Base-by-base conservation (phyloP, 768 basidiomycete genomes). In the Lentinula lateritia region DNA sequence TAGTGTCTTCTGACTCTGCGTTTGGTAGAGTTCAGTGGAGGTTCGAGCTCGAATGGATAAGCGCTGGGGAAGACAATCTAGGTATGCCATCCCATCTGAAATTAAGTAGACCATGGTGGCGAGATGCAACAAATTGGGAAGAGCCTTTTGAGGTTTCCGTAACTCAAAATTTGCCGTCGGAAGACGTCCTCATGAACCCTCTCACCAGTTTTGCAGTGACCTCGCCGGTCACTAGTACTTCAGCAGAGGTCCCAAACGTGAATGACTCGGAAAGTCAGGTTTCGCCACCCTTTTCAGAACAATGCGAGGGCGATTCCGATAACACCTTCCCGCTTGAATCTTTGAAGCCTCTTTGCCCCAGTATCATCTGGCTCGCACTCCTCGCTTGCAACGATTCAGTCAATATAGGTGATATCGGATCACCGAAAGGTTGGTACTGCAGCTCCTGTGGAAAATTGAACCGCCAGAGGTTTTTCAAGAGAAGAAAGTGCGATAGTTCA, bases 351-450 rank as follows among this genome's bases (percentile, higher is more conserved):
- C 46, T 13, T 13, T 58, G 43, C 16, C 58, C 58, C 32, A 58
- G 58, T 58, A 46, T 58, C 20, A 16, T 58, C 6, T 50, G 16
- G 58, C 38, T 58, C 18, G 32, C 46, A 7, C 48, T 58, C 36
- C 41, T 48, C 5, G 45, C 48, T 8, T n/a, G 23, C 6, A 50
- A 34, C 32, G 32, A 38, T 50, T 18, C 48, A 18, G 15, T 13
- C 3, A 28, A 35, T 32, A 18, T 42, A 18, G 18, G n/a, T 36
- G 7, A 58, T 39, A 36, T 56, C 52, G 32, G 60, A 54, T 20
- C 58, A 68, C 10, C 42, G 16, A 70, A 68, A 32, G 84, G 83
- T 6, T 85, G 82, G 83, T 76, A 74, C 61, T 85, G 84, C 62
- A 61, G 28, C 2, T 54, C 63, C 0, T 85, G 84, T 61, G 83